These are phyloP conservation scores for Yarrowia phangngaensis DNA, from an alignment of 805 yeast species.

Conservation along the genomic window DNA sequence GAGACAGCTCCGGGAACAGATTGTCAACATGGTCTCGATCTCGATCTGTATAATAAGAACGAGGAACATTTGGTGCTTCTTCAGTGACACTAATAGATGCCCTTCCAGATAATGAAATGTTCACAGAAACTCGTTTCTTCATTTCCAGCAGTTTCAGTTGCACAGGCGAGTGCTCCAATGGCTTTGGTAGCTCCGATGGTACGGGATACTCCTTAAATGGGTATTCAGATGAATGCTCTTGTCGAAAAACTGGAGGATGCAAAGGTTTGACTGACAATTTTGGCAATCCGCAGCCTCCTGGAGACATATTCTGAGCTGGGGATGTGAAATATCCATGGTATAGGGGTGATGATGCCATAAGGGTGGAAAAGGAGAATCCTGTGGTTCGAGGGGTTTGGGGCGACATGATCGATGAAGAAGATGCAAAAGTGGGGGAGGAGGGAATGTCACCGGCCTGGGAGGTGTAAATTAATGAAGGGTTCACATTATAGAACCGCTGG, in stretches of 20 bases:
- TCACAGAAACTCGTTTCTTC: slow-evolving; percentile 16
- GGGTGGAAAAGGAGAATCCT: slow-evolving; percentile 31
- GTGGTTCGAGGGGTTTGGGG: slow-evolving; percentile 28
- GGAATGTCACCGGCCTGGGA: slow-evolving; percentile 4
- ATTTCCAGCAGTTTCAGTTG: slow-evolving; percentile 19
- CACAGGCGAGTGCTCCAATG: slow-evolving; percentile 23
- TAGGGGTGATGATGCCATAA: slow-evolving; percentile 32
- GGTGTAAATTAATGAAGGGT: slow-evolving; percentile 24
- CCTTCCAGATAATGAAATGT: slow-evolving; percentile 17
- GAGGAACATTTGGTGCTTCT: slow-evolving; percentile 6
- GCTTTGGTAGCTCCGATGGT: not conserved
- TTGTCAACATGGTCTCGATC: slow-evolving; percentile 19
- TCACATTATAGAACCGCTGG: slow-evolving; percentile 13
- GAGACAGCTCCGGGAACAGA: slow-evolving; percentile 24
- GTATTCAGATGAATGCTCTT: slow-evolving; percentile 6
- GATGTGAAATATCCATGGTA: slow-evolving; percentile 31
- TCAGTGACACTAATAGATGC: slow-evolving; percentile 15
- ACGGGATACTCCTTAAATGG: slow-evolving; percentile 14
- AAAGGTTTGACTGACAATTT: slow-evolving; percentile 21
- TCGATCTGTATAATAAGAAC: slow-evolving; percentile 17
- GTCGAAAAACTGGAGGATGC: slow-evolving; percentile 12
- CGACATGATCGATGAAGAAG: slow-evolving; percentile 16
- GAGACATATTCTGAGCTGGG: slow-evolving; percentile 27
- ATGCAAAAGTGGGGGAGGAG: slow-evolving; percentile 24
- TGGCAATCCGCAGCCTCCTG: slow-evolving; percentile 4